Conservation (phyloP, 495 filamentous ascomycete species). For the Tuber microsphaerosporum region DNA sequence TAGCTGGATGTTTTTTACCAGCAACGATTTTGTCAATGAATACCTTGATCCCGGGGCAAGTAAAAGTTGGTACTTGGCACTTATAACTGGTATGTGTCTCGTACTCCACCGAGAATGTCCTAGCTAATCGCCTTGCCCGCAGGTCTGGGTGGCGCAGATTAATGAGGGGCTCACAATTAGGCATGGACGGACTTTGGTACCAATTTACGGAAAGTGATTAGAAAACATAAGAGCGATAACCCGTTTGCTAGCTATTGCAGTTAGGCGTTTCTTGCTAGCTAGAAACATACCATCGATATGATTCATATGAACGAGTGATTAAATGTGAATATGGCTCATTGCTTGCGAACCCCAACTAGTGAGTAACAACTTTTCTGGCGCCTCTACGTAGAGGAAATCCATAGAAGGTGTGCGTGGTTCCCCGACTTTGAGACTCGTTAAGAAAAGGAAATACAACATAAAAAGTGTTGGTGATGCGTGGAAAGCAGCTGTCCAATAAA, state of each 20-base stretch:
- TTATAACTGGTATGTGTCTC: constrained; percentile 47
- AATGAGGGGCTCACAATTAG: neutral
- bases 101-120: neutral
- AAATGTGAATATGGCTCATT: neutral
- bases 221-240: neutral
- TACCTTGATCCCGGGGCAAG: constrained; percentile 83
- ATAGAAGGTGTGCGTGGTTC: neutral
- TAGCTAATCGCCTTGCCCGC: neutral
- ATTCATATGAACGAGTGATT: neutral
- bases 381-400: neutral
- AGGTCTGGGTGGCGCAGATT: neutral
- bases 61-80: constrained; percentile 82
- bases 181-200: neutral
- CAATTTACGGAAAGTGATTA: neutral
- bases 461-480: neutral
- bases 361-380: neutral
- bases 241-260: neutral
- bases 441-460: neutral
- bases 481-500: neutral
- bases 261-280: neutral
- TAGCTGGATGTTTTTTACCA: constrained; percentile 67
- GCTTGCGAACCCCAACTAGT: neutral
- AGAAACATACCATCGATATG: neutral
- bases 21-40: constrained; percentile 56
- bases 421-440: neutral